Evolutionary conservation across 129 eudicot genomes (phyloP), one percentile per base, ranked within the genome.

Genomic region (Escallonia herrerae): DNA sequence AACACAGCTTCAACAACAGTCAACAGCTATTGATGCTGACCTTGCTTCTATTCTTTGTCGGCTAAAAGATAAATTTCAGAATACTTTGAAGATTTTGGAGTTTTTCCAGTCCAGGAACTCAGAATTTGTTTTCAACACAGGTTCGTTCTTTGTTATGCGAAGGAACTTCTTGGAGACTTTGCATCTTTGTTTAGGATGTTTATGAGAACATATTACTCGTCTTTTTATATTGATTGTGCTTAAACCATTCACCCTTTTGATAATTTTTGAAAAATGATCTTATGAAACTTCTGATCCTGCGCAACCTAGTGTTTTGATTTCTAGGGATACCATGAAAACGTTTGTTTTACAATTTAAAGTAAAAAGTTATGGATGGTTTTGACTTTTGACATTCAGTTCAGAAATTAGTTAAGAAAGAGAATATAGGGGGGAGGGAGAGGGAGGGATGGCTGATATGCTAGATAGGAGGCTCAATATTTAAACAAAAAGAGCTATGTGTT

Each of bases 61-160:
- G 43, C 76, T 91, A 40, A 80, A 82, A 72, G 89, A 72, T 58
- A 87, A 85, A 70, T 74, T 87, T 73, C 74, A 80, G 40, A 72
- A 78, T 54, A 74, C 82, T 6, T 72, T 81, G 69, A 80, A 81
- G 80, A 69, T 64, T 58, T 76, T 91, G 77, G 89, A 80, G 56
- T 51, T 63, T 59, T 83, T 82, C 68, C 97, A 91, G 58, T 15
- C 90, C 8, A 87, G 63, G 63, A 91, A 91, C 73, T 86, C 97
- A 58, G 89, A 74, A 42, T 78, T 66, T 69, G 70, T 91, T 45
- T 91, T 91, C 63, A 91, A 75, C 70, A 91, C 96, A 74, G 96
- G 97, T 91, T 68, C 2, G 64, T 61, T 13, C 38, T 61, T 67
- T 5, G 3, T 37, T 54, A 42, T 10, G 40, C 58, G 12, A 5